A percentile compares a stretch with the other conserved stretches of the same genome.
Conservation (phyloP, 148 eudicot genomes). For the Rhododendron mucronatum region DNA sequence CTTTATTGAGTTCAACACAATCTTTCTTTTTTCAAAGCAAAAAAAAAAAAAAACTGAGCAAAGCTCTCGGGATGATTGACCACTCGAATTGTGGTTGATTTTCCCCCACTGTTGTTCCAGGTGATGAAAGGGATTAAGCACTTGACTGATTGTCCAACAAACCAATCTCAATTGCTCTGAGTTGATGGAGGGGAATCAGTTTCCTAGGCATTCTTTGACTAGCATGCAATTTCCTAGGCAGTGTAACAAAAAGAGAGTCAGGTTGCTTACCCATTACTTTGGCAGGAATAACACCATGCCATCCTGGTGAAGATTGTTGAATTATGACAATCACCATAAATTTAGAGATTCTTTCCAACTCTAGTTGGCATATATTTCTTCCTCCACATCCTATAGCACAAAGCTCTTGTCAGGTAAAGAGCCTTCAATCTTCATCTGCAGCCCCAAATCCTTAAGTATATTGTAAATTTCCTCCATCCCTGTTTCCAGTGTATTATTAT, state of each 20-base stretch:
- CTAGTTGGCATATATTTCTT: conserved; percentile 18
- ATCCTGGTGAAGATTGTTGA: neutral
- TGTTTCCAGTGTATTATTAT: conserved; percentile 2
- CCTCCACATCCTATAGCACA: conserved; percentile 21
- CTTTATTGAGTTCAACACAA: too few relatives aligned
- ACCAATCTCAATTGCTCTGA: neutral
- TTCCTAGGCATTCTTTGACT: neutral
- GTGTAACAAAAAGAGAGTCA: neutral
- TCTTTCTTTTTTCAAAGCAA: too few relatives aligned
- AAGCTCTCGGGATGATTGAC: neutral
- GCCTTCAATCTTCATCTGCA: conserved; percentile 31
- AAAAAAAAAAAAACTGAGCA: too few relatives aligned
- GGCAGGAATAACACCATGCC: neutral
- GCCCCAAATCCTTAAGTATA: conserved; percentile 29
- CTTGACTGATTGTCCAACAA: neutral
- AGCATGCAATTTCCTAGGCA: neutral
- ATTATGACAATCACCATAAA: neutral
- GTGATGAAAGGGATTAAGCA: neutral
- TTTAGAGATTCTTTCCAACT: conserved; percentile 15
- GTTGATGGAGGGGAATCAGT: neutral
- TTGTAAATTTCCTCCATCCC: conserved; percentile 27
- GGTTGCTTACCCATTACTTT: neutral
- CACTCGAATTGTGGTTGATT: neutral
- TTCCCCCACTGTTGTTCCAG: neutral
- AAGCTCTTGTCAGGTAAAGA: conserved; percentile 20